Base-by-base conservation (phyloP, 768 basidiomycete species). In the Thelephora aurantiotincta region DNA sequence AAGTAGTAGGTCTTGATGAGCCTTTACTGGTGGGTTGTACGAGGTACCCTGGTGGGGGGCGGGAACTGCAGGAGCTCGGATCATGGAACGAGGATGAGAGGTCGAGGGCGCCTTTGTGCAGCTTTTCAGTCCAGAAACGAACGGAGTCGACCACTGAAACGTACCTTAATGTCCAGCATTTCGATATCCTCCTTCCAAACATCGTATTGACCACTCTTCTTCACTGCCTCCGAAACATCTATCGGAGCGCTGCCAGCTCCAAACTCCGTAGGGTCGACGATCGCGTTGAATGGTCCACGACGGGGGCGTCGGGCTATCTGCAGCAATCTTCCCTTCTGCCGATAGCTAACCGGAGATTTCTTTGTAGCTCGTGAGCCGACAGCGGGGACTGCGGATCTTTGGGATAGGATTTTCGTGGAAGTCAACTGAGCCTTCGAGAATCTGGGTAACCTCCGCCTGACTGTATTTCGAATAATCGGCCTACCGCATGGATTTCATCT, bases 331-430 rank as follows among this genome's bases (percentile, higher is more conserved):
- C 77, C 77, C 61, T 92, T 92, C 50, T 92, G 85, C 46, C 78
- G 79, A 2, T 69, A 59, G 23, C 70, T 77, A 11, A 90, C 52
- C 4, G 58, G 60, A 20, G 47, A 49, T 0, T 65, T 48, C 58
- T 74, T 75, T 48, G 60, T 56, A 9, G 65, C 52, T 13, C 76
- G 78, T n/a, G 88, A 84, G 49, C 73, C 65, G 30, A 93, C 75
- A 0, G 91, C 85, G 12, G 91, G 87, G 11, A 94, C 74, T 5
- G 92, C 91, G 1, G 91, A 93, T 16, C 91, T 82, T 58, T 91
- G 79, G 0, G 79, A 63, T 13, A 96, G 77, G 30, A 94, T 83
- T 69, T 84, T 84, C 1, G 82, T 66, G 0, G 88, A 87, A 16
- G 72, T 80, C 11, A 87, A 63, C 42, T 73, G 66, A 3, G 66